Base-by-base conservation (phyloP, 2,329 filamentous ascomycete species). In the Zymoseptoria tritici region DNA sequence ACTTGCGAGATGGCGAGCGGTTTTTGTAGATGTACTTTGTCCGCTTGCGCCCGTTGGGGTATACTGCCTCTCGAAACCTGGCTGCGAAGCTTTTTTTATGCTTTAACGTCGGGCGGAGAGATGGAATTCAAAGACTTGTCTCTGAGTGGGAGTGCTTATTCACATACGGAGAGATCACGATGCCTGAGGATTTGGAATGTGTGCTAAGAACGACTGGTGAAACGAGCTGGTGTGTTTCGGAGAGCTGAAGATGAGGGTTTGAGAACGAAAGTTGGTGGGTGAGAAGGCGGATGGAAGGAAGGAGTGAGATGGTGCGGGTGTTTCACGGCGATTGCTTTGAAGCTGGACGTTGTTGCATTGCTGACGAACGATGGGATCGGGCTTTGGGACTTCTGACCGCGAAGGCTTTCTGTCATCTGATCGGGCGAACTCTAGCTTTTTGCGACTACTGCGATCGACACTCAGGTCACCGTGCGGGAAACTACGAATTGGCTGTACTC, bases 21-120 rank as follows among this genome's bases (percentile, higher is more conserved):
- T 85, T 96, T 97, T 97, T 96, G 82, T 81, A 82, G 90, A 95
- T 87, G 90, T 92, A 77, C 85, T 96, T 97, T 96, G 90, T 88
- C 83, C 90, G 90, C 86, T 81, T 61, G 66, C 61, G 60, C 58
- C 24, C 31, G 56, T 56, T 31, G 49, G 21, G 58, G 55, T 72
- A 80, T 71, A 72, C 79, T 76, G 85, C 88, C 87, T 85, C 86
- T 84, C 83, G 57, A 70, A 72, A 66, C 62, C 54, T 62, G 61
- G 66, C 26, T 21, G 57, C 52, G 29, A 21, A 16, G 51, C 8
- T 4, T 24, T 26, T 9, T 3, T 20, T 4, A 31, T 49, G 36
- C 22, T 31, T 52, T 49, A 26, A 22, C 51, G 57, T 29, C 50
- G 54, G 54, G 53, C 57, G 72, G 70, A 70, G 85, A 85, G 85